phyloP scores from a whole-genome alignment of 225 moss, liverwort and hornwort species.

The Thuidium tamariscinum region DNA sequence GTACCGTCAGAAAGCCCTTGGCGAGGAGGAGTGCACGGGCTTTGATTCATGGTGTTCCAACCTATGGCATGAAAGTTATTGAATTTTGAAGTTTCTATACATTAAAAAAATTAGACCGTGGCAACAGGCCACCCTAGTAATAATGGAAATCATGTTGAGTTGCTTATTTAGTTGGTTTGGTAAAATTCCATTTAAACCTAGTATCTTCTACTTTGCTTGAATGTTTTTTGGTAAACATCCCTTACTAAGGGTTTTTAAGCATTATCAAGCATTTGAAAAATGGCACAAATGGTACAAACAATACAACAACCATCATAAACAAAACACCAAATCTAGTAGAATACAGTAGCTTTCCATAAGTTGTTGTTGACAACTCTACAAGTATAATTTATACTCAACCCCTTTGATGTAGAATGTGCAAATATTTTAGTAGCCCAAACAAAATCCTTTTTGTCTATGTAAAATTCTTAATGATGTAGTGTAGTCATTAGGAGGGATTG shows the following conservation, averaged over 20 bases:
- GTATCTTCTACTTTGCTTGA: background rate
- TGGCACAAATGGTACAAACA: rapidly evolving
- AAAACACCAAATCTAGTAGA: background rate
- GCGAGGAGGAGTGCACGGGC: too few species aligned
- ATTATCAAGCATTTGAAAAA: background rate
- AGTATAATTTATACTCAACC: background rate
- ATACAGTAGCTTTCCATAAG: background rate
- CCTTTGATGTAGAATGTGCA: background rate
- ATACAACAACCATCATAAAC: background rate
- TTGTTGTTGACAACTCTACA: rapidly evolving
- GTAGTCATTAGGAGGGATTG: too few species aligned
- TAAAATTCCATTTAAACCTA: background rate
- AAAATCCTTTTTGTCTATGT: too few species aligned
- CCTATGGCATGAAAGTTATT: too few species aligned
- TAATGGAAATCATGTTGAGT: background rate
- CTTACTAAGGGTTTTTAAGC: rapidly evolving
- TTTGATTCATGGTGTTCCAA: too few species aligned
- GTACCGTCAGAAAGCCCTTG: too few species aligned
- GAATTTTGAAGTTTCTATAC: too few species aligned
- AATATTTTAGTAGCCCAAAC: background rate
- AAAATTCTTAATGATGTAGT: background rate
- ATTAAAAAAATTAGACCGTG: too few species aligned
- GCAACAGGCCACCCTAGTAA: too few species aligned
- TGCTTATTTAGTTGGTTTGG: rapidly evolving
- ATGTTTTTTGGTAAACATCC: background rate